Evolutionary conservation across 2,329 filamentous ascomycete species (phyloP).

Genomic region (Hypoxylon sp.): DNA sequence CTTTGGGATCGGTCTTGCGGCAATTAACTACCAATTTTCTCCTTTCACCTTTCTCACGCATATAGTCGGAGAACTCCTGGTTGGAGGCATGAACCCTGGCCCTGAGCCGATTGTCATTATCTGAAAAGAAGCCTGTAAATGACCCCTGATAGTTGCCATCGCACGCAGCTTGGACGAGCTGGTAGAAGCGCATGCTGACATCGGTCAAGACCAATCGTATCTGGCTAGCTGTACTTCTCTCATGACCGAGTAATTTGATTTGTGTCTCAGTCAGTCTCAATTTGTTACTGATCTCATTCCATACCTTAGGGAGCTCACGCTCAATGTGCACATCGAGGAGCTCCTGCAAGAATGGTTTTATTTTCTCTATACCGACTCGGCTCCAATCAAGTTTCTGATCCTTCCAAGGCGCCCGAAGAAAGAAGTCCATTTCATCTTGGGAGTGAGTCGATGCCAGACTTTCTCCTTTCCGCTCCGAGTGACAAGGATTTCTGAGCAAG

Average conservation of each 20-base stretch:
- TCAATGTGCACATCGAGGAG: constrained; percentile 1
- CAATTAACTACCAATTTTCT: neutral
- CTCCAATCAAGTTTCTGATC: neutral
- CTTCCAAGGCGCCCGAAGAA: neutral
- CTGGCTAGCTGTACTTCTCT: neutral
- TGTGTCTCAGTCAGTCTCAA: neutral
- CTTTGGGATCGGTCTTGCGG: no score
- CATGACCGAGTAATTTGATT: neutral
- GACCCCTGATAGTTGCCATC: constrained; percentile 3
- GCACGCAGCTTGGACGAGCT: neutral
- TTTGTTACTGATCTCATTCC: neutral
- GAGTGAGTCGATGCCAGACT: neutral
- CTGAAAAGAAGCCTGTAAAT: constrained; percentile 4
- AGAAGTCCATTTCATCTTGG: neutral
- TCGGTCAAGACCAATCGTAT: constrained; percentile 3
- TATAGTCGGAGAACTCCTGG: neutral
- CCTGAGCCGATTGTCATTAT: neutral
- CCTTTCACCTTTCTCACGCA: constrained; percentile 2
- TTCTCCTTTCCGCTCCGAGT: neutral
- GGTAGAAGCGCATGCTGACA: neutral
- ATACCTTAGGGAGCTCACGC: neutral
- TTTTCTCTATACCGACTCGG: neutral
- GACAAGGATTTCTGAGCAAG: neutral
- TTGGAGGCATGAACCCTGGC: neutral
- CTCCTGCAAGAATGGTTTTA: constrained; percentile 1